phyloP scores from a whole-genome alignment of 345 rosid species.

The Aurinia saxatilis region DNA sequence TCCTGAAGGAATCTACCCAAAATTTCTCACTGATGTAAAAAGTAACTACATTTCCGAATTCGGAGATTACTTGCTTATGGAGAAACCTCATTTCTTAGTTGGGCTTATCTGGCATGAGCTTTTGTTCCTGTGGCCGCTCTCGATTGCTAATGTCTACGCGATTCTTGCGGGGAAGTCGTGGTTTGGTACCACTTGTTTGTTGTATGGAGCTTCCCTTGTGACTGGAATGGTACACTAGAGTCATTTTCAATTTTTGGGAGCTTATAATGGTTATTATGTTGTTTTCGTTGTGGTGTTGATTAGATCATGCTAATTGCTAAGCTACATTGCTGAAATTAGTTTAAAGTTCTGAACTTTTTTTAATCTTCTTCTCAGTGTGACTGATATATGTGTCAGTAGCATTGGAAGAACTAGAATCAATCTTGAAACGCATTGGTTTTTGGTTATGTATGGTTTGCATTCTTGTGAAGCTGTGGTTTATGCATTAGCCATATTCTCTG shows the following conservation, averaged over 20 bases:
- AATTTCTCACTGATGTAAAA: constrained; percentile 42
- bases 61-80: constrained; percentile 59
- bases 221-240: constrained; percentile 75
- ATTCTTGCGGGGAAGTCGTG: constrained; percentile 52
- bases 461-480: too few relatives aligned
- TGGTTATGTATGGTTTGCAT: neutral
- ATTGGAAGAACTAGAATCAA: too few relatives aligned
- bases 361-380: too few relatives aligned
- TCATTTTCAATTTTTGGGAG: too few relatives aligned
- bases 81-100: constrained; percentile 72
- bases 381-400: too few relatives aligned
- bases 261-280: too few relatives aligned
- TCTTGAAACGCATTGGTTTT: too few relatives aligned
- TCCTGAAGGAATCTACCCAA: constrained; percentile 44
- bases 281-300: too few relatives aligned
- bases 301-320: too few relatives aligned
- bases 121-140: constrained; percentile 69
- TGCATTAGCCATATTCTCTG: too few relatives aligned
- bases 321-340: too few relatives aligned
- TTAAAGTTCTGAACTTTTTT: too few relatives aligned
- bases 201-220: constrained; percentile 55
- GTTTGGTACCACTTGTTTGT: constrained; percentile 65
- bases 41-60: constrained; percentile 32
- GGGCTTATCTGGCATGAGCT: constrained; percentile 69
- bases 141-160: constrained; percentile 45